These are phyloP conservation scores for Conringia planisiliqua DNA, from an alignment of 345 rosid genomes.

Conservation along the genomic window DNA sequence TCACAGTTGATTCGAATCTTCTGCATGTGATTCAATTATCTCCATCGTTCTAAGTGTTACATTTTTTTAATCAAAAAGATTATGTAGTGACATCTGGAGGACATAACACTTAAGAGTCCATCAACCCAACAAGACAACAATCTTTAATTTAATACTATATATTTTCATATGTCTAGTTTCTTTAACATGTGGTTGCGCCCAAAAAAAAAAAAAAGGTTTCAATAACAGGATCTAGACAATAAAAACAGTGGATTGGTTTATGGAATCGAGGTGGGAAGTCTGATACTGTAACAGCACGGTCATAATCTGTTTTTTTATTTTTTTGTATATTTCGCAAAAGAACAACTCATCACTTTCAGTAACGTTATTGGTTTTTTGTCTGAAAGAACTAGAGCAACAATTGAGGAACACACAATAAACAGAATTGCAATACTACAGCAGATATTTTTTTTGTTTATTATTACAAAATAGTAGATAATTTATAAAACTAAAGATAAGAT, in stretches of 20 bases:
- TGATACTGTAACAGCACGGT: background rate
- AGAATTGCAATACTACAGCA: background rate
- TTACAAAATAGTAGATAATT: background rate
- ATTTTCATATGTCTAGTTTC: background rate
- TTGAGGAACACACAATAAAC: background rate
- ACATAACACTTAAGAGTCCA: background rate
- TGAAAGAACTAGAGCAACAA: background rate
- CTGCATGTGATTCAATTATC: background rate
- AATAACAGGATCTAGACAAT: background rate
- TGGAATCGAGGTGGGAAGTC: background rate
- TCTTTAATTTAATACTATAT: background rate
- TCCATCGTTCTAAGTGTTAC: too few relatives aligned
- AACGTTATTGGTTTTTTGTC: background rate
- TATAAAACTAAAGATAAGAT: background rate
- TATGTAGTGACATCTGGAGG: background rate
- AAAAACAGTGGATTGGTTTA: background rate
- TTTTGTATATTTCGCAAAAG: slow-evolving; percentile 6
- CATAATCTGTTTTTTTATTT: background rate
- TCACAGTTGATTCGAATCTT: background rate
- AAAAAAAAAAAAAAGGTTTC: background rate
- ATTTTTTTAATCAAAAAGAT: background rate
- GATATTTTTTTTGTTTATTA: background rate
- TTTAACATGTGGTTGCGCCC: background rate
- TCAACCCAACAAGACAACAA: background rate
- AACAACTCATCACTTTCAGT: slow-evolving; percentile 8